These are phyloP conservation scores for Candida frijolesensis DNA, from an alignment of 1,139 yeast genomes.

Conservation along the genomic window DNA sequence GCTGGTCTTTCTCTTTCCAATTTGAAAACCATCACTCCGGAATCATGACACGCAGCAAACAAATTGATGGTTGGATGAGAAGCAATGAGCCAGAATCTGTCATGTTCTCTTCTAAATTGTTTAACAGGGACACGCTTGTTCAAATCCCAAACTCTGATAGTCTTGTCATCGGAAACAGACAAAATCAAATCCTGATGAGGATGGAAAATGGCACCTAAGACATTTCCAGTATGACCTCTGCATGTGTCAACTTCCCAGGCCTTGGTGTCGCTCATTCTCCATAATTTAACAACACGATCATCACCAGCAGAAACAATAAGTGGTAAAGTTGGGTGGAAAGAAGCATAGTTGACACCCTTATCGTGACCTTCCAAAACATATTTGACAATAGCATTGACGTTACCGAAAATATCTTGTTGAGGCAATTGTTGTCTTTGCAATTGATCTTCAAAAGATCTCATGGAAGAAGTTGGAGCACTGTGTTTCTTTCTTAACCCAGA, in stretches of 20 bases:
- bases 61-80: constrained; percentile 88
- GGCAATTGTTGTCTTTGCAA: constrained; percentile 71
- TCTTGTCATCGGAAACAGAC: constrained; percentile 94
- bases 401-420: constrained; percentile 92
- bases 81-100: constrained; percentile 91
- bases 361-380: constrained; percentile 98
- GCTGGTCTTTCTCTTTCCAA: constrained; percentile 98
- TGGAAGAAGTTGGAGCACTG: constrained; percentile 70
- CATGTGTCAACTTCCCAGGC: constrained; percentile 99
- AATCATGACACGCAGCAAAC: constrained; percentile 96
- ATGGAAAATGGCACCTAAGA: constrained; percentile 86
- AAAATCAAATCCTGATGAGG: constrained; percentile 91
- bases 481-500: constrained; percentile 94
- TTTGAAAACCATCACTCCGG: constrained; percentile 98
- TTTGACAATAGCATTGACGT: constrained; percentile 91
- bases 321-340: constrained; percentile 96
- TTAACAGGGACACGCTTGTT: constrained; percentile 92
- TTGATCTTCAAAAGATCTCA: constrained; percentile 75
- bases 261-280: constrained; percentile 98
- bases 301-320: constrained; percentile 96
- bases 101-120: constrained; percentile 92
- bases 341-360: constrained; percentile 97
- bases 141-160: constrained; percentile 97
- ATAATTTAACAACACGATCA: constrained; percentile 89
- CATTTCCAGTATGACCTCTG: constrained; percentile 95